Conservation (phyloP, 2,329 filamentous ascomycete genomes). For the Leptographium radiaticola region DNA sequence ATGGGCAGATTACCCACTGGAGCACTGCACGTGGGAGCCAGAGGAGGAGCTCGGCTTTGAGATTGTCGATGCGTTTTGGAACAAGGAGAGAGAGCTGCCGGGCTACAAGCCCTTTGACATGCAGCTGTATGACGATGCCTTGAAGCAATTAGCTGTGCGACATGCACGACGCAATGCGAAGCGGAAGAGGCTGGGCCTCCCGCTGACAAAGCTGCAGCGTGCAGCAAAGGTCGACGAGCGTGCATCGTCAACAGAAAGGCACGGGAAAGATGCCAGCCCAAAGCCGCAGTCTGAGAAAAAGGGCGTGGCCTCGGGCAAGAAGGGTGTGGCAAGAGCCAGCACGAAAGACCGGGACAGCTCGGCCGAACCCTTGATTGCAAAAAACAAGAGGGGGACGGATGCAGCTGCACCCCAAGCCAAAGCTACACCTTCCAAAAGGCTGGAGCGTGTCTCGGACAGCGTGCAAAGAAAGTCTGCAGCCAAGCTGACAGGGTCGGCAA, state of each 20-base stretch:
- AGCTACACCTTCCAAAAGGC: background rate
- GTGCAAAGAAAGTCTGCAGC: background rate
- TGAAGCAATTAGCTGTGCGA: constrained; percentile 20
- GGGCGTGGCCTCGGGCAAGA: background rate
- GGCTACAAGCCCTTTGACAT: constrained; percentile 24
- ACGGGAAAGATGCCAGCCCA: constrained; percentile 7
- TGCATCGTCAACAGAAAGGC: background rate
- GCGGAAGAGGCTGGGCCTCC: constrained; percentile 24
- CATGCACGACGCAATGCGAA: constrained; percentile 31
- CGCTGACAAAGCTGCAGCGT: constrained; percentile 15
- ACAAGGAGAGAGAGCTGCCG: constrained; percentile 23
- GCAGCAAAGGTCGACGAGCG: background rate
- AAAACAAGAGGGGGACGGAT: background rate
- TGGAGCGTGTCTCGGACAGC: background rate
- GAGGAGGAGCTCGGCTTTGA: constrained; percentile 25
- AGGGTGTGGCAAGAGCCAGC: background rate
- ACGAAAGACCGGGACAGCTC: background rate
- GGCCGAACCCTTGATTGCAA: background rate
- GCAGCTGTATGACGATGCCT: constrained; percentile 19
- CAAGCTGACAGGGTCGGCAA: background rate
- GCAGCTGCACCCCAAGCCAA: background rate
- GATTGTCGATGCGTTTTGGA: constrained; percentile 28
- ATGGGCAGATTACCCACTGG: constrained; percentile 47
- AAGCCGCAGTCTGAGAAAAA: constrained; percentile 10
- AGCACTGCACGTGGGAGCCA: constrained; percentile 46